Base-by-base conservation (phyloP, 192 early-diverging fungal genomes). In the Rhizoclosmatium sp. region DNA sequence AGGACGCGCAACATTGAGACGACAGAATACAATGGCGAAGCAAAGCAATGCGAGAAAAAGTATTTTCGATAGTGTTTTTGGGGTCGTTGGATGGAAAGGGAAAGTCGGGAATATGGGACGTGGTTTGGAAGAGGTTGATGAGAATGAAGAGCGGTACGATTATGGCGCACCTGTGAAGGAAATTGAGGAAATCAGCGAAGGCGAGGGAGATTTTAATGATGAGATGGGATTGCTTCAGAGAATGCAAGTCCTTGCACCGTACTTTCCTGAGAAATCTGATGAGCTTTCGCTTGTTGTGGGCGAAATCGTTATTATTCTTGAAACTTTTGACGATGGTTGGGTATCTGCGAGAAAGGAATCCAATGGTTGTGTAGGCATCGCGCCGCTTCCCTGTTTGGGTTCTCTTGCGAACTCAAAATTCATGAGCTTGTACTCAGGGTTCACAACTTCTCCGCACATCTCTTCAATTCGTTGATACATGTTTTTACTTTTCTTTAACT, bases 351-450 rank as follows among this genome's bases (percentile, higher is more conserved):
- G 66, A 39, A 84, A 84, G 47, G 80, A 81, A 46, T 48, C 80
- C 47, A 82, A 70, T 2, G 80, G 80, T 47, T 58, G 65, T 42
- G 47, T 80, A 44, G 83, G 83, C 31, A 78, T 78, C 9, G 78
- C 82, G 60, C 83, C 83, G 42, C 45, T 82, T 12, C 56, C 77
- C 19, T 84, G 83, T 56, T 64, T 84, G 14, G 83, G 44, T 3
- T n/a, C 47, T 64, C 14, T 81, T 31, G 67, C 58, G 4, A 41
- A 69, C 16, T 12, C 51, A 54, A 54, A 54, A 54, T 16, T 16
- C 51, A 54, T 7, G 5, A 54, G 51, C 51, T 54, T 54, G 5
- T 7, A 16, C 51, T 54, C 16, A 54, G 9, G 16, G 5, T 54
- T 54, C 51, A 54, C 5, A 54, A 54, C 31, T 31, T 31, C 31